Percentiles rank a stretch among this genome's conserved stretches.
phyloP scores from a whole-genome alignment of 2,329 filamentous ascomycete species.

The Penicillium concentricum region DNA sequence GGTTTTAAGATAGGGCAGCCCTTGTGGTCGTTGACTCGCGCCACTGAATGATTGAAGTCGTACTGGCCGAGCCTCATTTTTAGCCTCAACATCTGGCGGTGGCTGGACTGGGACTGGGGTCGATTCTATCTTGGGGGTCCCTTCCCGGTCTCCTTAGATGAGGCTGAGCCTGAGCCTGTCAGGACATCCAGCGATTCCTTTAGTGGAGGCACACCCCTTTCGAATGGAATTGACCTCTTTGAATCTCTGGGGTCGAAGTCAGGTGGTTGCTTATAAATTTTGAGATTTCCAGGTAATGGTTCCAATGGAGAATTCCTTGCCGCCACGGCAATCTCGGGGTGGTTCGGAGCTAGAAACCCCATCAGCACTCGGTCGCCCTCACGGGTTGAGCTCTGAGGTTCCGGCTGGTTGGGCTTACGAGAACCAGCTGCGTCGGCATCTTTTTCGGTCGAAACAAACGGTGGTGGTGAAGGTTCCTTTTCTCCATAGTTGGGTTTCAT shows the following conservation, averaged over 20 bases:
- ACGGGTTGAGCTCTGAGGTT: conserved; percentile 47
- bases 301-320: conserved; percentile 55
- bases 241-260: conserved; percentile 1
- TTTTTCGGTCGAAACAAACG: conserved; percentile 31
- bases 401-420: conserved; percentile 35
- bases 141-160: not conserved
- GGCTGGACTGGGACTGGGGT: not conserved
- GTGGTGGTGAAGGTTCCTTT: conserved; percentile 31
- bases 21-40: conserved; percentile 8
- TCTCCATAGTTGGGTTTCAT: conserved; percentile 32
- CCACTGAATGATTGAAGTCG: conserved; percentile 7
- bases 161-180: not conserved
- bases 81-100: not conserved
- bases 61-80: not conserved
- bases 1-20: conserved; percentile 21
- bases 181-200: not conserved
- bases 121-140: not conserved
- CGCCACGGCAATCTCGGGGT: conserved; percentile 61
- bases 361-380: conserved; percentile 64
- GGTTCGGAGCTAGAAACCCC: conserved; percentile 61
- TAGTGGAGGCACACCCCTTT: not conserved
- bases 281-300: conserved; percentile 29
- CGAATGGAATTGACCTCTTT: not conserved
- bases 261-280: conserved; percentile 15
- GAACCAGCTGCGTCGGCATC: conserved; percentile 24